A percentile compares a stretch with the other conserved stretches of the same genome.
Evolutionary conservation across 441 rosid species (phyloP).

Genomic region (Syzygium malaccense): DNA sequence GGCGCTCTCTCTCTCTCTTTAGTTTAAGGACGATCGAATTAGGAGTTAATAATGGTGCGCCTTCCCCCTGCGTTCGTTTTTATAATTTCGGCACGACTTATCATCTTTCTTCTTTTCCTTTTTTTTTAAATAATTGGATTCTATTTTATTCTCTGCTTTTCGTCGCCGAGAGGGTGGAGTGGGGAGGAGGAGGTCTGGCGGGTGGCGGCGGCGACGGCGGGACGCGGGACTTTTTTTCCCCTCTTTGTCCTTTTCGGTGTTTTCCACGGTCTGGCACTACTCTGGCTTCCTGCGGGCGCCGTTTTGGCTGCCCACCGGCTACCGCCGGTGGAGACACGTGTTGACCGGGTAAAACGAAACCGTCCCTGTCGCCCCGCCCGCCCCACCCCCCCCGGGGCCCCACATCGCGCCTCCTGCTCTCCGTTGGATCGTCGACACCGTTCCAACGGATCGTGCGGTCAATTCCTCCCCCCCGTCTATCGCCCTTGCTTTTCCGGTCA

Average conservation of each 20-base stretch:
- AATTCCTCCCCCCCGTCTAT: not conserved
- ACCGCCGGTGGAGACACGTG: not conserved
- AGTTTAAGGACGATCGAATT: not conserved
- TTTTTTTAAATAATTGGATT: not conserved
- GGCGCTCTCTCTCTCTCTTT: not conserved
- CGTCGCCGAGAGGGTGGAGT: not conserved
- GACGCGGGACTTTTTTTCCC: not conserved
- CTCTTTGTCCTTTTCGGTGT: not conserved
- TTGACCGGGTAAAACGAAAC: not conserved
- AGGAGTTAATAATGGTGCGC: not conserved
- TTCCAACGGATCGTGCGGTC: not conserved
- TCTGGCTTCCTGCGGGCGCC: not conserved
- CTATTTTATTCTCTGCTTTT: not conserved
- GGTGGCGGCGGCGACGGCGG: not conserved
- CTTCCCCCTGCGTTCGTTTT: not conserved
- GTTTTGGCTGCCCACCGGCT: not conserved
- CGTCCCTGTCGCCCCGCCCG: not conserved
- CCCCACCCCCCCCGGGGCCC: not conserved
- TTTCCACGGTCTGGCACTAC: not conserved
- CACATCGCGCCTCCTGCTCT: not conserved
- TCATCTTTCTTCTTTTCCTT: not conserved
- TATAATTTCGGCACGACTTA: not conserved
- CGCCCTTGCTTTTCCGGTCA: not conserved
- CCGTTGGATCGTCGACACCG: not conserved
- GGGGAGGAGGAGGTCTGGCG: not conserved